phyloP scores from a whole-genome alignment of 805 yeast species.

The Saccharomycopsis olivae region DNA sequence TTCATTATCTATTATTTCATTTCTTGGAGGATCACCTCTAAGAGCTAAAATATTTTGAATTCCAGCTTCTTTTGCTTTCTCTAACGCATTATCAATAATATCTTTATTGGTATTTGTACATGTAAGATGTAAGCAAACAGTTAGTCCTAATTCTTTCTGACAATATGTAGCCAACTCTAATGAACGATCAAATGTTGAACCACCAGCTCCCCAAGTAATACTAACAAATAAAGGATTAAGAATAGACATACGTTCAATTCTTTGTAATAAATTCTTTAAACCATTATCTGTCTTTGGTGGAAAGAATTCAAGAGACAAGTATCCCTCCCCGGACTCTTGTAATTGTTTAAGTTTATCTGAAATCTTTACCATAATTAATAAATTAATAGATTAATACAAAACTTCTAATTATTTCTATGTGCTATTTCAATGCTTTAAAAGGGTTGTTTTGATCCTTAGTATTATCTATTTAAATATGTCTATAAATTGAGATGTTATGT shows the following conservation, averaged over 20 bases:
- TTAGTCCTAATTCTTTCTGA: constrained; percentile 64
- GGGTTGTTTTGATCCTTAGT: no score
- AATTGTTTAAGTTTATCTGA: constrained; percentile 3
- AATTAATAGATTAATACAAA: no score
- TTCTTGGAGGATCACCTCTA: constrained; percentile 93
- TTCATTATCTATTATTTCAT: constrained; percentile 26
- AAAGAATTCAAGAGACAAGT: constrained; percentile 86
- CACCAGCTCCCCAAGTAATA: constrained; percentile 99
- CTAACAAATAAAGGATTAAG: constrained; percentile 85
- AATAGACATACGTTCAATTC: constrained; percentile 81
- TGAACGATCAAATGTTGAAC: constrained; percentile 81
- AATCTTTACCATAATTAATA: no score
- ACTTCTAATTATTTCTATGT: no score
- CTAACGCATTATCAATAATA: constrained; percentile 71
- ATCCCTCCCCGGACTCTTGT: constrained; percentile 34
- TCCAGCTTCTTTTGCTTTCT: constrained; percentile 62
- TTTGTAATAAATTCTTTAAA: constrained; percentile 68
- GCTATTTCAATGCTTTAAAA: no score
- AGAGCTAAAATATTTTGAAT: constrained; percentile 83
- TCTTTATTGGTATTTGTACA: constrained; percentile 84
- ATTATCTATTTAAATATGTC: no score
- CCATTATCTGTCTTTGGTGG: constrained; percentile 96
- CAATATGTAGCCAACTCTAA: constrained; percentile 73
- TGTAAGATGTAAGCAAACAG: constrained; percentile 89
- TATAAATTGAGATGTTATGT: no score